phyloP scores from a whole-genome alignment of 1,139 yeast genomes.

The Zygosaccharomyces pseudobailii region DNA sequence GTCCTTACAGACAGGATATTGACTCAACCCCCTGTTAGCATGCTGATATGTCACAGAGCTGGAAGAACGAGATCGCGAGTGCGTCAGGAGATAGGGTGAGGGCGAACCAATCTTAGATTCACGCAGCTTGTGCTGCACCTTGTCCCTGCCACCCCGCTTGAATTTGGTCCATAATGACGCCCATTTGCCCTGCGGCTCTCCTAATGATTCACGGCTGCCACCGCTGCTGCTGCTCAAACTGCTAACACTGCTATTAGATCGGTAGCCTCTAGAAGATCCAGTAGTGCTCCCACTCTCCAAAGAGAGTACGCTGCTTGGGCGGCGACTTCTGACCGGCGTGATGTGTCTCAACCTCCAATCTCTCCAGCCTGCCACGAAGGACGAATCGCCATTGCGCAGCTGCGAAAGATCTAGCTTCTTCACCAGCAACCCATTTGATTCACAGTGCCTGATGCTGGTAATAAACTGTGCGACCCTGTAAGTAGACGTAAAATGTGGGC shows the following conservation, averaged over 20 bases:
- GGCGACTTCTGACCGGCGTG: neutral
- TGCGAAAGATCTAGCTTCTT: conserved; percentile 54
- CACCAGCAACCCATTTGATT: conserved; percentile 53
- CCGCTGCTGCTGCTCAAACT: neutral
- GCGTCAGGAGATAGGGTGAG: neutral
- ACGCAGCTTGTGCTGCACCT: neutral
- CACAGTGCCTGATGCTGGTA: conserved; percentile 52
- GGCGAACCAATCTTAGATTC: neutral
- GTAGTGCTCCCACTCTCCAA: neutral
- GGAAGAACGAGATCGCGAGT: neutral
- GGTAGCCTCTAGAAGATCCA: neutral
- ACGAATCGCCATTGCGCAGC: conserved; percentile 43
- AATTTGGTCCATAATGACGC: conserved; percentile 1
- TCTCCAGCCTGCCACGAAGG: conserved; percentile 71
- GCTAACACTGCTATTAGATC: conserved; percentile 1
- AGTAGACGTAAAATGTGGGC: conserved; percentile 58
- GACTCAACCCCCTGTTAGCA: conserved; percentile 52
- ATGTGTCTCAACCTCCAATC: conserved; percentile 79
- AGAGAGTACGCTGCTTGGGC: neutral
- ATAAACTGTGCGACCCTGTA: conserved; percentile 77
- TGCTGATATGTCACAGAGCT: conserved; percentile 41
- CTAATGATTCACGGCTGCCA: neutral
- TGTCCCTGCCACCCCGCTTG: neutral
- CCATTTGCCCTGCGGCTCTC: conserved; percentile 1
- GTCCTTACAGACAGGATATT: conserved; percentile 57